phyloP scores from a whole-genome alignment of 805 yeast species.

The Candida ortonii region DNA sequence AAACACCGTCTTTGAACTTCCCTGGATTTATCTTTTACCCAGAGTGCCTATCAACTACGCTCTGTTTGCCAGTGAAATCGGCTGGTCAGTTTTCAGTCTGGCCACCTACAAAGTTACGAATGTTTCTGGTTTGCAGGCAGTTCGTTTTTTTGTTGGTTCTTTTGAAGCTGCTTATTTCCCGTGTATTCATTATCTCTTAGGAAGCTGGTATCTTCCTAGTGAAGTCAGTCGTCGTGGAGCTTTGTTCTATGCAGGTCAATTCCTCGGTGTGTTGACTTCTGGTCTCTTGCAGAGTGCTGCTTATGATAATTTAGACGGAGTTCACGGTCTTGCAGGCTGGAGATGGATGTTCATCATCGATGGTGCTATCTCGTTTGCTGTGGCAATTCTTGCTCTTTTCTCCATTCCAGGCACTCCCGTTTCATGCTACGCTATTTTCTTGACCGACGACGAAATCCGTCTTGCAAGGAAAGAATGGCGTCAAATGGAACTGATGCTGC shows the following conservation, averaged over 20 bases:
- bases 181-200: constrained; percentile 56
- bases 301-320: constrained; percentile 29
- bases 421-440: constrained; percentile 48
- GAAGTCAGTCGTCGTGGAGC: constrained; percentile 64
- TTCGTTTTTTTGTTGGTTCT: constrained; percentile 65
- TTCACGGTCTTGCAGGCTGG: constrained; percentile 43
- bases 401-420: constrained; percentile 65
- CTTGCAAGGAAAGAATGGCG: constrained; percentile 45
- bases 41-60: constrained; percentile 53
- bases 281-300: constrained; percentile 49
- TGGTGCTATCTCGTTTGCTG: constrained; percentile 35
- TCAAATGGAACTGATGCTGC: constrained; percentile 31
- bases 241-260: constrained; percentile 61
- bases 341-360: constrained; percentile 56
- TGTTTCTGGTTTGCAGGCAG: constrained; percentile 52
- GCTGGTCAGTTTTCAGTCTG: constrained; percentile 68
- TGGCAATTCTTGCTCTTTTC: constrained; percentile 28
- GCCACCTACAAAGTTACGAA: constrained; percentile 49
- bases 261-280: constrained; percentile 55
- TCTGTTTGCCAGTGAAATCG: constrained; percentile 49
- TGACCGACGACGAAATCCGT: constrained; percentile 55
- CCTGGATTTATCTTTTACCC: constrained; percentile 56
- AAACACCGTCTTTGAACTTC: constrained; percentile 57
- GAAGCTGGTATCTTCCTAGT: constrained; percentile 53
- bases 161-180: constrained; percentile 72